Evolutionary conservation across 441 rosid species (phyloP).

Genomic region (Breynia disticha): DNA sequence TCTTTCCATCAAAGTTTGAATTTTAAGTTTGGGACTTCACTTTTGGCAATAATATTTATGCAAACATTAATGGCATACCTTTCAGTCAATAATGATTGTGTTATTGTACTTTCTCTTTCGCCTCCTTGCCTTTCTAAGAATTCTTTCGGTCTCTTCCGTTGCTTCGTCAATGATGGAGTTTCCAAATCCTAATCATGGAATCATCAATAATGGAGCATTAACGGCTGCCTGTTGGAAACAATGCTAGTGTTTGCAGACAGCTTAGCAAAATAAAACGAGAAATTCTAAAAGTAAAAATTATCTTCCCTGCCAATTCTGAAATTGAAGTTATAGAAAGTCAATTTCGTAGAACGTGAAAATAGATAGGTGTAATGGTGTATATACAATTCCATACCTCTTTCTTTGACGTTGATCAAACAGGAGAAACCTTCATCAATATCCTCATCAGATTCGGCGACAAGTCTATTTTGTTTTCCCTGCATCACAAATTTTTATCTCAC

Average conservation of each 20-base stretch:
- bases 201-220: not conserved
- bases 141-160: conserved; percentile 49
- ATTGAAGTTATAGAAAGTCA: not conserved
- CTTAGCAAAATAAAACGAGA: not conserved
- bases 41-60: too few relatives aligned
- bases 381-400: conserved; percentile 35
- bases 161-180: conserved; percentile 38
- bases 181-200: conserved; percentile 20
- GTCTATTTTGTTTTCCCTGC: conserved; percentile 38
- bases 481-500: conserved; percentile 13
- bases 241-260: not conserved
- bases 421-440: conserved; percentile 70
- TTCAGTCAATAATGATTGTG: conserved; percentile 56
- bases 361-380: not conserved
- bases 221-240: not conserved
- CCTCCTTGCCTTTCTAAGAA: conserved; percentile 72
- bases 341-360: not conserved
- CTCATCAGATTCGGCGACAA: conserved; percentile 64
- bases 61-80: conserved; percentile 20
- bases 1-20: too few relatives aligned
- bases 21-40: too few relatives aligned
- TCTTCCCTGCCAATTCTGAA: not conserved
- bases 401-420: conserved; percentile 50
- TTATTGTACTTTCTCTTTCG: conserved; percentile 47
- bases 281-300: too few relatives aligned